Percentiles rank a stretch among this genome's conserved stretches.
phyloP scores from a whole-genome alignment of 2,329 filamentous ascomycete species.

The Fusarium metavorans region DNA sequence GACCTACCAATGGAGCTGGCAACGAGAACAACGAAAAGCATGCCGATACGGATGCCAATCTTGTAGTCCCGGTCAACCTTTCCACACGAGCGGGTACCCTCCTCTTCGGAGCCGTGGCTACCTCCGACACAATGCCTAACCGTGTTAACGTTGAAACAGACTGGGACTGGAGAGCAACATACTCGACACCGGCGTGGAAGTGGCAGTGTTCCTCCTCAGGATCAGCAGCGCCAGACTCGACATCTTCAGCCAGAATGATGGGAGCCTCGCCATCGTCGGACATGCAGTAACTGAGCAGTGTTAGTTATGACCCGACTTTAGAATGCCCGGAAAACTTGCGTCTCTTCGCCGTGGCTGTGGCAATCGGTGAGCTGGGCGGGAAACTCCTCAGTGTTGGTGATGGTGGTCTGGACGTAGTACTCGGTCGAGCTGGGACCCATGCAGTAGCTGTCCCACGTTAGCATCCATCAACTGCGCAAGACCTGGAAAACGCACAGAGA shows the following conservation, averaged over 20 bases:
- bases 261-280: constrained; percentile 35
- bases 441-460: constrained; percentile 53
- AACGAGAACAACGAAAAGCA: constrained; percentile 78
- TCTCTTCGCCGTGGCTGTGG: constrained; percentile 68
- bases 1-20: constrained; percentile 73
- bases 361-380: constrained; percentile 73
- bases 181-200: constrained; percentile 82
- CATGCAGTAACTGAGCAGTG: constrained; percentile 35
- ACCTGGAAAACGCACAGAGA: constrained; percentile 48
- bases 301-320: background rate
- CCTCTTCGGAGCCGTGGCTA: constrained; percentile 47
- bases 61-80: constrained; percentile 69
- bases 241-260: constrained; percentile 25
- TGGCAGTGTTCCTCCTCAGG: constrained; percentile 66
- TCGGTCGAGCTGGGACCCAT: constrained; percentile 54
- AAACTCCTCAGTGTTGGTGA: constrained; percentile 66
- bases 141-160: constrained; percentile 11
- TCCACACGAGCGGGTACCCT: constrained; percentile 57
- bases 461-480: background rate
- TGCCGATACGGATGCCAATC: constrained; percentile 74
- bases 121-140: constrained; percentile 67
- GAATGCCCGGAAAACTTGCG: constrained; percentile 54
- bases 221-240: constrained; percentile 30
- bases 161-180: constrained; percentile 43
- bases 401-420: constrained; percentile 58